Evolutionary conservation across 805 yeast genomes (phyloP), one percentile per base, ranked within the genome.

Genomic region (Barnettozyma sp.): DNA sequence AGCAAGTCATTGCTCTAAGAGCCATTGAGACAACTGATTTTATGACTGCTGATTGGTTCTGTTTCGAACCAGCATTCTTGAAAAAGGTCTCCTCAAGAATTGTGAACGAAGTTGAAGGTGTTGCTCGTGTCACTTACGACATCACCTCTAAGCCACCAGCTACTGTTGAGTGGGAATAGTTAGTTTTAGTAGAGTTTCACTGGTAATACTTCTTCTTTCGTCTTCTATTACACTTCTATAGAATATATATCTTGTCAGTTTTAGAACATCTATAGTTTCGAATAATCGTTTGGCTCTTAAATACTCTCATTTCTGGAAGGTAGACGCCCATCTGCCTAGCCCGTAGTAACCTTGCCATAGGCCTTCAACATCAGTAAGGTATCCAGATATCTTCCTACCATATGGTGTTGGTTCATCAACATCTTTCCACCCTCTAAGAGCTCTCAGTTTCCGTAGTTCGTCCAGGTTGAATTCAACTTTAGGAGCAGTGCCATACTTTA

Each of bases 41-140:
- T 75, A 92, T 92, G 99, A 92, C 99, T 54, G 98, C 98, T 44
- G 98, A 92, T 66, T 92, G 99, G 99, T 92, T 66, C 62, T 83
- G 82, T 47, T 92, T 92, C 58, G 97, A 88, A 52, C 90, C 90
- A 47, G 60, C 75, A 35, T 92, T 92, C 79, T 74, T 92, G 64
- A 92, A 90, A 75, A 78, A 69, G 46, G 97, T 88, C 42, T 86
- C 95, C 39, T 76, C 95, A 29, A 80, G 99, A 73, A 92, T 92
- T 44, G 97, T 92, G 53, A 92, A 92, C 64, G 99, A 92, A 70
- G 99, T 92, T 43, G 85, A 82, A 50, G 99, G 99, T 60, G 98
- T 92, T 55, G 97, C 98, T 39, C 82, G 99, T 67, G 99, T 92
- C 44, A 92, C 95, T 38, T 92, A 92, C 65, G 99, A 92, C 63